These are phyloP conservation scores for Globisporangium paroecandrum DNA, from an alignment of 352 stramenopile species.

Conservation along the genomic window DNA sequence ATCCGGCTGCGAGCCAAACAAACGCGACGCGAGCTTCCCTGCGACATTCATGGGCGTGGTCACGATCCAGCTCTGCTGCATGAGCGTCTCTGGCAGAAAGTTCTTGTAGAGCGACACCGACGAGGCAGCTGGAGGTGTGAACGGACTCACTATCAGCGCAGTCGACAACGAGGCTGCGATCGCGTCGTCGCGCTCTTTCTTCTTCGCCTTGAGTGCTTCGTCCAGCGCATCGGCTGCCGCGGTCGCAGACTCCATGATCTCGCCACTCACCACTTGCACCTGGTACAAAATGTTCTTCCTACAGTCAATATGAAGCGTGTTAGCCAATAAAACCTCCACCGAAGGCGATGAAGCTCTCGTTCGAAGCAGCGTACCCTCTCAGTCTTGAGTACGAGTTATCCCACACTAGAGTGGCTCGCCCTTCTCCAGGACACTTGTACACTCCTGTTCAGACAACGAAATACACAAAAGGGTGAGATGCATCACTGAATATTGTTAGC, in stretches of 20 bases:
- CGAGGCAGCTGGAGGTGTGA: conserved; percentile 11
- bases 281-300: conserved; percentile 82
- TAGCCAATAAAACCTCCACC: not conserved
- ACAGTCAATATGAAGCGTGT: not conserved
- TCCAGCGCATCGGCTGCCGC: conserved; percentile 69
- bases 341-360: not conserved
- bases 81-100: conserved; percentile 47
- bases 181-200: conserved; percentile 37
- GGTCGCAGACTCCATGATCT: conserved; percentile 71
- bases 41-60: conserved; percentile 60
- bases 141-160: conserved; percentile 35
- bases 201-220: conserved; percentile 55
- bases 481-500: not conserved
- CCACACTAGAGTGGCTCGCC: conserved; percentile 63
- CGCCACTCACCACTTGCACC: conserved; percentile 57
- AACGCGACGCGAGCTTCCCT: conserved; percentile 50
- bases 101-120: conserved; percentile 33
- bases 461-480: not conserved
- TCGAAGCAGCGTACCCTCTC: conserved; percentile 36
- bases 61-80: conserved; percentile 63
- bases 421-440: conserved; percentile 54
- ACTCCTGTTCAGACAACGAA: conserved; percentile 22
- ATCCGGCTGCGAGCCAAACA: conserved; percentile 58
- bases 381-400: conserved; percentile 83
- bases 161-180: conserved; percentile 27